Percentiles rank a stretch among this genome's conserved stretches.
Conservation (phyloP, 1,139 yeast genomes). For the Ashbya aceris region DNA sequence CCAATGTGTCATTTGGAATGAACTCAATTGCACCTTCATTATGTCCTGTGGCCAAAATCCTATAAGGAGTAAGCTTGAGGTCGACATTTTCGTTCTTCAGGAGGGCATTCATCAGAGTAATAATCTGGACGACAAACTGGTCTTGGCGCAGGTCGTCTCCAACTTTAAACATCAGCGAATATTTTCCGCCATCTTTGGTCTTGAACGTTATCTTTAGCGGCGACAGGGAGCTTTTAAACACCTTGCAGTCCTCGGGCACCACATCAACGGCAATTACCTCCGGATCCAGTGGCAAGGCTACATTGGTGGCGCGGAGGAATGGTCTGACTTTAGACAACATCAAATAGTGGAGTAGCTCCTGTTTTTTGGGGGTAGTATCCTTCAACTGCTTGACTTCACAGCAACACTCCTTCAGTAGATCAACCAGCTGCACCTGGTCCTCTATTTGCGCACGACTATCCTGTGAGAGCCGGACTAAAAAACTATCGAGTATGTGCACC, state of each 20-base stretch:
- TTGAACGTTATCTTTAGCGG: slow-evolving; percentile 78
- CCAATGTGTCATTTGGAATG: slow-evolving; percentile 82
- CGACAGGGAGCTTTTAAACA: slow-evolving; percentile 81
- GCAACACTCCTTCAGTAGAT: slow-evolving; percentile 36
- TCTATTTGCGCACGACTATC: slow-evolving; percentile 26
- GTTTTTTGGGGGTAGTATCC: slow-evolving; percentile 49
- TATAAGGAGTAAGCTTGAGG: slow-evolving; percentile 77
- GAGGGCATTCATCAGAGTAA: slow-evolving; percentile 82
- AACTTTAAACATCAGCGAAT: slow-evolving; percentile 83
- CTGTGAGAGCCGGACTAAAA: slow-evolving; percentile 24
- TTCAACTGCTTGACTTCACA: slow-evolving; percentile 37
- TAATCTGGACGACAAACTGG: slow-evolving; percentile 88
- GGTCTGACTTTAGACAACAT: slow-evolving; percentile 29
- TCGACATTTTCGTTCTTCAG: slow-evolving; percentile 86
- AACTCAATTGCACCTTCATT: slow-evolving; percentile 89
- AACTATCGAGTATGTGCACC: slow-evolving; percentile 31
- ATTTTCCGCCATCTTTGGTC: slow-evolving; percentile 44
- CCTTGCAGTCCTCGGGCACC: slow-evolving; percentile 70
- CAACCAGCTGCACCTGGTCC: slow-evolving; percentile 38
- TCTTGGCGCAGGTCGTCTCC: slow-evolving; percentile 97
- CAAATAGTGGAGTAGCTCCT: slow-evolving; percentile 37
- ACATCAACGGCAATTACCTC: slow-evolving; percentile 55
- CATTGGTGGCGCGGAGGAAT: slow-evolving; percentile 20
- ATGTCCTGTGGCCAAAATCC: slow-evolving; percentile 83
- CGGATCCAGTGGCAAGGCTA: slow-evolving; percentile 33